Percentiles rank a stretch among this genome's conserved stretches.
Evolutionary conservation across 2,329 filamentous ascomycete species (phyloP).

Genomic region (Nemania sp.): DNA sequence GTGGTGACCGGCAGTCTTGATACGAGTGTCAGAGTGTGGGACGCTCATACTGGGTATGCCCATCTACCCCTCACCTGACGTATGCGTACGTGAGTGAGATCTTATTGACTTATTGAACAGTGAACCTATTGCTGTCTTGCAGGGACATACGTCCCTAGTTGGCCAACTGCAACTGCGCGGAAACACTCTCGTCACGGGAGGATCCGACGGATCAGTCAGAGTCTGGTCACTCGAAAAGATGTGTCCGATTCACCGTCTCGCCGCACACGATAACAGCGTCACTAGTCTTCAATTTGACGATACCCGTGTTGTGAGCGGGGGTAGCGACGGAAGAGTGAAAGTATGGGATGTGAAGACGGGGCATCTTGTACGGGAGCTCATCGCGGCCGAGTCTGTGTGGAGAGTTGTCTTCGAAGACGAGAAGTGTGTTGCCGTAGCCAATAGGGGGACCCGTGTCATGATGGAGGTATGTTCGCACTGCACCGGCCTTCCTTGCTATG

Average conservation of each 20-base stretch:
- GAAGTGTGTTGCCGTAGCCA: slow-evolving; percentile 94
- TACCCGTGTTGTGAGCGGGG: slow-evolving; percentile 90
- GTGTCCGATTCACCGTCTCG: slow-evolving; percentile 89
- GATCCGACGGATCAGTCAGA: slow-evolving; percentile 92
- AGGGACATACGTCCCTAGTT: slow-evolving; percentile 95
- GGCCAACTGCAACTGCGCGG: slow-evolving; percentile 95
- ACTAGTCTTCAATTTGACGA: slow-evolving; percentile 98
- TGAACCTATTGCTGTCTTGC: slow-evolving; percentile 86
- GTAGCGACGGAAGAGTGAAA: slow-evolving; percentile 96
- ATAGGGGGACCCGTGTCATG: slow-evolving; percentile 81
- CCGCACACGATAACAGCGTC: slow-evolving; percentile 97
- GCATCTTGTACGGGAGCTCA: slow-evolving; percentile 86
- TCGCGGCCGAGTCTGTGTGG: slow-evolving; percentile 93
- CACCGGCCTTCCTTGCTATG: slow-evolving; percentile 15
- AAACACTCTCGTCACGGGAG: slow-evolving; percentile 92
- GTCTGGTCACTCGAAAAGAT: slow-evolving; percentile 94
- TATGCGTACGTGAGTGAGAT: background rate
- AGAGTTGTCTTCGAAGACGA: slow-evolving; percentile 97
- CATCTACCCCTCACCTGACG: slow-evolving; percentile 1
- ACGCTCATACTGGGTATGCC: slow-evolving; percentile 78
- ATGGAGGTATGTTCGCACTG: slow-evolving; percentile 78
- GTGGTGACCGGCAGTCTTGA: slow-evolving; percentile 96
- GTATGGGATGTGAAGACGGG: slow-evolving; percentile 97
- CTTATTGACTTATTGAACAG: slow-evolving; percentile 46
- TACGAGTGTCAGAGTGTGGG: slow-evolving; percentile 96